Conservation (phyloP, 805 yeast genomes). For the Pichia cabralensis region DNA sequence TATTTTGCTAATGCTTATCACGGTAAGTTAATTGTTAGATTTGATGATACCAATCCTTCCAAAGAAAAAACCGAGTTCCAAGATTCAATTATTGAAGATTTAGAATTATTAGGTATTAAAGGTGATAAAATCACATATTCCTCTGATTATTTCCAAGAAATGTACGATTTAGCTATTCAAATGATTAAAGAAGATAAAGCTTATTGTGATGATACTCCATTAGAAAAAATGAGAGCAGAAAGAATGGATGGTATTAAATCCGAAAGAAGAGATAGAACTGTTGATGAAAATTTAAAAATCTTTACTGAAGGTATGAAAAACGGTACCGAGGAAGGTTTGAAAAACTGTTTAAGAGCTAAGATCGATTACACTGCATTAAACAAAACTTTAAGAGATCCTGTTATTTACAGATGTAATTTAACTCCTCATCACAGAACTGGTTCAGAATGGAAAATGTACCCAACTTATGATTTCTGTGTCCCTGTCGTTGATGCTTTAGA, state of each 20-base stretch:
- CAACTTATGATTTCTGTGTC: conserved; percentile 97
- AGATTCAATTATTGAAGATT: conserved; percentile 88
- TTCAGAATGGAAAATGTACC: conserved; percentile 86
- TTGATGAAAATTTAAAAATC: conserved; percentile 82
- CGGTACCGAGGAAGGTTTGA: conserved; percentile 87
- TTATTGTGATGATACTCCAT: conserved; percentile 93
- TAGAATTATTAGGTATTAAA: conserved; percentile 80
- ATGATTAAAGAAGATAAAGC: conserved; percentile 95
- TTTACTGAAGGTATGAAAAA: conserved; percentile 89
- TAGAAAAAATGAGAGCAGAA: conserved; percentile 94
- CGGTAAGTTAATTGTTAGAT: conserved; percentile 93
- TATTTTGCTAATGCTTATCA: conserved; percentile 93
- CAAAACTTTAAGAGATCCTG: conserved; percentile 97
- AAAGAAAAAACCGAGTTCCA: conserved; percentile 94
- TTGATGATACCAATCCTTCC: conserved; percentile 96
- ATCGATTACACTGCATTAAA: conserved; percentile 84
- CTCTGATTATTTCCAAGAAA: conserved; percentile 84
- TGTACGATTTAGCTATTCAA: conserved; percentile 80
- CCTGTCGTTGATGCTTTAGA: conserved; percentile 93
- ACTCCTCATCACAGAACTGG: conserved; percentile 99
- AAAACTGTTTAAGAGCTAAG: conserved; percentile 93
- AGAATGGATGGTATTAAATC: conserved; percentile 96
- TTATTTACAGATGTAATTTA: conserved; percentile 91
- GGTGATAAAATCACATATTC: conserved; percentile 86
- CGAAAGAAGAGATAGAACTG: conserved; percentile 81